Base-by-base conservation (phyloP, 2,329 filamentous ascomycete genomes). In the Tolypocladium tundrense region DNA sequence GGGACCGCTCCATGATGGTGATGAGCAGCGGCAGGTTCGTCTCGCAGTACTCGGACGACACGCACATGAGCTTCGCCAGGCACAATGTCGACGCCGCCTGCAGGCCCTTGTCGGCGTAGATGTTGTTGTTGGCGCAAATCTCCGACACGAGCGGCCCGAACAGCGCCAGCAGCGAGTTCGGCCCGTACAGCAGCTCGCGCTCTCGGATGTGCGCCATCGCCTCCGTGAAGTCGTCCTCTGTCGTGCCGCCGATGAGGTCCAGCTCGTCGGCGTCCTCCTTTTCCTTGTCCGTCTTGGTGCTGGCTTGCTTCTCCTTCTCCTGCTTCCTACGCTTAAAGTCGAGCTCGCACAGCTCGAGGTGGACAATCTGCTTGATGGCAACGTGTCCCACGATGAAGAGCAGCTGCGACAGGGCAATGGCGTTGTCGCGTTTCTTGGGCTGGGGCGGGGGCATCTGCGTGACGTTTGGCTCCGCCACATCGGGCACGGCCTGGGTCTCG, bases 291-390 rank as follows among this genome's bases (percentile, higher is more conserved):
- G 71, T 72, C 63, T 79, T 79, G 57, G 75, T 63, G 0, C 76
- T 73, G 2, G 75, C 68, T 16, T 73, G 80, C 76, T 91, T 92
- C 68, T 94, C 90, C 65, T 91, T 90, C 60, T 94, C 90, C 45
- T 90, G 88, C 78, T 99, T 99, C 63, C 93, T 84, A 57, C 93
- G 88, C 78, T 99, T 99, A 74, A 99, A 99, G 72, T 99, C 94
- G 54, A 94, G 85, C 69, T 99, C 94, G 70, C 92, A 96, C n/a
- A 97, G 80, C 67, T 99, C 94, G 13, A 99, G 83, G 70, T 99
- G 94, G 0, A 99, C 95, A 65, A 99, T 99, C 70, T 99, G 95
- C 75, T 99, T 99, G 69, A 99, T 94, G 16, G 94, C 94, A 53
- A 97, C 89, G 68, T 99, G 94, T 0, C 94, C 94, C 37, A 97